Percentiles rank a stretch among this genome's conserved stretches.
Conservation (phyloP, 108 stramenopile genomes). For the Fragilaria radians region DNA sequence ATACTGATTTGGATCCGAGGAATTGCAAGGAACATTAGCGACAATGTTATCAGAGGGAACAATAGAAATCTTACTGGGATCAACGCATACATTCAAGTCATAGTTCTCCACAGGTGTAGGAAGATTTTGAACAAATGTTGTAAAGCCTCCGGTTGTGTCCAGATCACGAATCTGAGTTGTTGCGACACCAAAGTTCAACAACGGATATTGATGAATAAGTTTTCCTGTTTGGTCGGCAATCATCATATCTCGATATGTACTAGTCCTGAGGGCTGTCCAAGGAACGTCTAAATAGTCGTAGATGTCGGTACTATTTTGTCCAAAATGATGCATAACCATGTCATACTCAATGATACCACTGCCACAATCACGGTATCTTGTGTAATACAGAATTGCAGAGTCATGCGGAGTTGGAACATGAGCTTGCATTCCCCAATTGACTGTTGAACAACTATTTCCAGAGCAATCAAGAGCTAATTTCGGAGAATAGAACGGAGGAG, state of each 20-base stretch:
- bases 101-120: not conserved
- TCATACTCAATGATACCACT: not conserved
- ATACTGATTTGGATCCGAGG: not conserved
- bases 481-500: constrained; percentile 6
- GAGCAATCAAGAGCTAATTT: not conserved
- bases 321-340: not conserved
- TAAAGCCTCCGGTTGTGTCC: not conserved
- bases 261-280: not conserved
- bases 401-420: constrained; percentile 1
- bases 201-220: constrained; percentile 1
- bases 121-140: constrained; percentile 2
- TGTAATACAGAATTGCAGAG: not conserved
- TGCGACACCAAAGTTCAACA: not conserved
- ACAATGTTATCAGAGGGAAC: too few relatives aligned
- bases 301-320: not conserved
- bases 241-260: constrained; percentile 1
- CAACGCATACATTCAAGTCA: not conserved
- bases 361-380: constrained; percentile 6
- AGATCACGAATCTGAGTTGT: not conserved
- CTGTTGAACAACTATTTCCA: not conserved
- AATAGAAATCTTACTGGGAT: too few relatives aligned
- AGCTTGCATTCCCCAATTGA: constrained; percentile 6
- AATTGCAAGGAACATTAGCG: not conserved
- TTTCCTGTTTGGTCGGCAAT: not conserved
- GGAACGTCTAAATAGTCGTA: constrained; percentile 5